A percentile compares a stretch with the other conserved stretches of the same genome.
phyloP scores from a whole-genome alignment of 2,329 filamentous ascomycete genomes.

The Penicillium sp. region DNA sequence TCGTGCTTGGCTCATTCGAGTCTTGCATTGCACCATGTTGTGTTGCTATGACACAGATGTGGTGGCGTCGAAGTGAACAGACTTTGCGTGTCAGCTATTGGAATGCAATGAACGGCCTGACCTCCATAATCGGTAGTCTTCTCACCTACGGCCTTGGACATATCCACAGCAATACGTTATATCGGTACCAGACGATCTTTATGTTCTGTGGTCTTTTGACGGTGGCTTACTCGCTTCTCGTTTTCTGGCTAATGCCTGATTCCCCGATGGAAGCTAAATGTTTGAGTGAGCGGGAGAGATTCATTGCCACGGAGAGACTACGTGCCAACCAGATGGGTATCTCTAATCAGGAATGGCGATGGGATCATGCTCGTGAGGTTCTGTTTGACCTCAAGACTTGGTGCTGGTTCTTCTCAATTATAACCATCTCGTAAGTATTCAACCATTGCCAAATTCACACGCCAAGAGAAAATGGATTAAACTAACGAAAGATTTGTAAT shows the following conservation, averaged over 20 bases:
- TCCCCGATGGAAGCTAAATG: conserved; percentile 54
- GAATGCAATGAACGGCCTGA: conserved; percentile 63
- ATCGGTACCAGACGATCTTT: conserved; percentile 51
- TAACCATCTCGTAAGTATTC: conserved; percentile 25
- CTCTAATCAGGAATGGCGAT: conserved; percentile 54
- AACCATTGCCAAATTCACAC: neutral
- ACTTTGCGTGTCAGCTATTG: conserved; percentile 58
- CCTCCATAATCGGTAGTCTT: conserved; percentile 58
- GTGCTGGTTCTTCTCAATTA: conserved; percentile 34
- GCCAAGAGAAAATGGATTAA: too few species aligned
- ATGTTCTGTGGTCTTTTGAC: conserved; percentile 56
- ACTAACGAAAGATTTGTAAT: neutral
- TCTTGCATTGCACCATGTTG: conserved; percentile 50
- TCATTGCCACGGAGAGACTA: conserved; percentile 55
- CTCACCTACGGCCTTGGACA: conserved; percentile 61
- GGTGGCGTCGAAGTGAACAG: conserved; percentile 62
- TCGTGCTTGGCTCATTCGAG: conserved; percentile 45
- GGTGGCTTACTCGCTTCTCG: conserved; percentile 48
- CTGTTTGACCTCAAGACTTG: conserved; percentile 38
- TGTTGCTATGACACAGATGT: conserved; percentile 61
- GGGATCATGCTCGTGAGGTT: conserved; percentile 47
- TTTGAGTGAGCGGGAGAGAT: conserved; percentile 25
- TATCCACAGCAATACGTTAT: conserved; percentile 50
- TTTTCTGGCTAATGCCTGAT: conserved; percentile 53
- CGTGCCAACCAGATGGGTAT: conserved; percentile 58